Evolutionary conservation across 176 grass and related monocot species (phyloP).

Genomic region (Oryza australiensis): DNA sequence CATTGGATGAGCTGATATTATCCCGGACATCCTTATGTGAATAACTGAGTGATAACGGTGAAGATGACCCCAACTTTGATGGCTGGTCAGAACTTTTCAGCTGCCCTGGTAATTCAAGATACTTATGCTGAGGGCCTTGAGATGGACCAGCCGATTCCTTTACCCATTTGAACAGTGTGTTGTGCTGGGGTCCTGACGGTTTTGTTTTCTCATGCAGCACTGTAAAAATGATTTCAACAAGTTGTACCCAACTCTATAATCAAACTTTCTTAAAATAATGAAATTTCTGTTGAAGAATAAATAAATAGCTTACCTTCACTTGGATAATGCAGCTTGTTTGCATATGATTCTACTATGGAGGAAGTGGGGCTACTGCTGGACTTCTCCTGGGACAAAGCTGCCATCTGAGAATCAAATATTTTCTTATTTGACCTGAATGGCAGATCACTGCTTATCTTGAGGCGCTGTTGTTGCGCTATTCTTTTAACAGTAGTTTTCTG

Average conservation of each 20-base stretch:
- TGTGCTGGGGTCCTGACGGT: slow-evolving; percentile 49
- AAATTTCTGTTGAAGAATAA: slow-evolving; percentile 20
- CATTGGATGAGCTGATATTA: slow-evolving; percentile 40
- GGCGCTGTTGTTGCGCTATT: slow-evolving; percentile 58
- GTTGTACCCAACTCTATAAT: slow-evolving; percentile 31
- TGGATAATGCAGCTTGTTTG: slow-evolving; percentile 40
- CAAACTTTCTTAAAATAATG: slow-evolving; percentile 13
- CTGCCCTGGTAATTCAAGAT: slow-evolving; percentile 47
- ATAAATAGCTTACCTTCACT: slow-evolving; percentile 50
- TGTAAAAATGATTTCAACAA: slow-evolving; percentile 35
- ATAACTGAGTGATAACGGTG: slow-evolving; percentile 36
- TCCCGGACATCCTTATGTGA: slow-evolving; percentile 43
- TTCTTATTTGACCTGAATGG: slow-evolving; percentile 81
- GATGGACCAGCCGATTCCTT: slow-evolving; percentile 57
- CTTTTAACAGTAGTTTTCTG: slow-evolving; percentile 96
- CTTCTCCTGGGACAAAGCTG: slow-evolving; percentile 52
- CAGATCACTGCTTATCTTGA: slow-evolving; percentile 61
- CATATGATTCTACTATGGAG: slow-evolving; percentile 51
- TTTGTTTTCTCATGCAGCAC: slow-evolving; percentile 50
- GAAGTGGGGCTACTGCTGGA: slow-evolving; percentile 34
- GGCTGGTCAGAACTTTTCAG: slow-evolving; percentile 46
- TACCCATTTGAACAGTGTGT: slow-evolving; percentile 82
- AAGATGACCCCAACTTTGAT: slow-evolving; percentile 48
- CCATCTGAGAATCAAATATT: slow-evolving; percentile 75
- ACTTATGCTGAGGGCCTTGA: slow-evolving; percentile 49